phyloP scores from a whole-genome alignment of 495 filamentous ascomycete species.

The Annulohypoxylon bovei region DNA sequence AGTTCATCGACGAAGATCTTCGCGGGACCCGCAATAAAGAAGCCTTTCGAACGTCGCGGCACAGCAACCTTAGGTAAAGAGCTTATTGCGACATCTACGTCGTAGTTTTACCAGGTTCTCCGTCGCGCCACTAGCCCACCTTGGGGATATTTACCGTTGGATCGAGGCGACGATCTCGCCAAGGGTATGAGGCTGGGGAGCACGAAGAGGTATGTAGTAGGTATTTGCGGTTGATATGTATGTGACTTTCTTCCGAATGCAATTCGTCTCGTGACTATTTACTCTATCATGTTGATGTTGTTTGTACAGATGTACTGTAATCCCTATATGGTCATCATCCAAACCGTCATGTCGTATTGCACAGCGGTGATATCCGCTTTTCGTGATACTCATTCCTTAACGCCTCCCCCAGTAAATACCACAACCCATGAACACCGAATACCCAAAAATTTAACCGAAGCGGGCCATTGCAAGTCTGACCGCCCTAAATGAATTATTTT shows the following conservation, averaged over 20 bases:
- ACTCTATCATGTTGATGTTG: not conserved
- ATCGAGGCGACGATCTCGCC: not conserved
- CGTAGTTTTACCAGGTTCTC: not conserved
- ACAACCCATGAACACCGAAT: slow-evolving; percentile 5
- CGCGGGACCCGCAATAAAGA: not conserved
- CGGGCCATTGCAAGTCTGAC: not conserved
- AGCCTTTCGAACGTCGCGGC: not conserved
- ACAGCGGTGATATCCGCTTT: slow-evolving; percentile 5
- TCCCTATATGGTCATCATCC: slow-evolving; percentile 7
- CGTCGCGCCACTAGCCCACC: not conserved
- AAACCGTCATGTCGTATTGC: not conserved
- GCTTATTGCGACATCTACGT: slow-evolving; percentile 32
- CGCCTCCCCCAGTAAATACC: slow-evolving; percentile 3
- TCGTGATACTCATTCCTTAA: not conserved
- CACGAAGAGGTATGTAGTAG: not conserved
- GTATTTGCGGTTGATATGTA: not conserved
- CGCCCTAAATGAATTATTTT: not conserved
- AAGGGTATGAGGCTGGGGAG: not conserved
- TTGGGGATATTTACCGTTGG: not conserved
- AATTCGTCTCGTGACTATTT: slow-evolving; percentile 19
- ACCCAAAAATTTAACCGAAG: not conserved
- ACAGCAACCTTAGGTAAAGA: not conserved
- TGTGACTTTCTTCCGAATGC: not conserved
- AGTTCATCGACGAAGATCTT: not conserved
- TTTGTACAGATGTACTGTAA: not conserved